phyloP scores from a whole-genome alignment of 2,329 filamentous ascomycete species.

The Incumbomyces lentus region DNA sequence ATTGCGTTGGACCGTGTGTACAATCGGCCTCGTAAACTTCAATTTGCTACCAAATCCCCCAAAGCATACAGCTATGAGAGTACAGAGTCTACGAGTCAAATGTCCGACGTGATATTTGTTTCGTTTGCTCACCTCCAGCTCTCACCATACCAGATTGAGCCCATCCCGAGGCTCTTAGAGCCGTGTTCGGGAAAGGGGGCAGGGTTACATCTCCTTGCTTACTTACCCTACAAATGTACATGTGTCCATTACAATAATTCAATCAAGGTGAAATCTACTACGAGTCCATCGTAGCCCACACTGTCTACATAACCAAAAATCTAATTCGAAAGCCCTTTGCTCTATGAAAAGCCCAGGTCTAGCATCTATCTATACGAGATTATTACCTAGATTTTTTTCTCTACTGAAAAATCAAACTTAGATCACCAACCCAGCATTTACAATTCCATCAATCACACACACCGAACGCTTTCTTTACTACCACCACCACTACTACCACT shows the following conservation, averaged over 20 bases:
- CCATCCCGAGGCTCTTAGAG: neutral
- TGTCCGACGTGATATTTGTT: neutral
- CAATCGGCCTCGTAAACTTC: neutral
- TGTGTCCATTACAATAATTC: conserved; percentile 1
- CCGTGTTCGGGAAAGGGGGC: neutral
- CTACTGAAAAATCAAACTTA: too few relatives aligned
- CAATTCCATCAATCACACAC: neutral
- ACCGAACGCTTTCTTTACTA: neutral
- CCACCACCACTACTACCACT: neutral
- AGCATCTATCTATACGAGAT: neutral
- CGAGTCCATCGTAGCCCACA: neutral
- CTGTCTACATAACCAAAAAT: neutral
- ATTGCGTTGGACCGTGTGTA: neutral
- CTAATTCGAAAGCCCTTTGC: neutral
- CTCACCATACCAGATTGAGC: neutral
- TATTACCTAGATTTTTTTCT: neutral
- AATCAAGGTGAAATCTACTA: neutral
- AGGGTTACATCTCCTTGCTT: neutral
- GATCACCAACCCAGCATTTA: too few relatives aligned
- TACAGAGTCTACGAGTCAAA: neutral
- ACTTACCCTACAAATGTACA: neutral
- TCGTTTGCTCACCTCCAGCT: neutral
- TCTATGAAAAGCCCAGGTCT: neutral
- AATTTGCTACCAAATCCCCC: neutral
- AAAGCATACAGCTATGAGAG: neutral